Conservation (phyloP, 805 yeast species). For the Ogataea nitratoaversa region DNA sequence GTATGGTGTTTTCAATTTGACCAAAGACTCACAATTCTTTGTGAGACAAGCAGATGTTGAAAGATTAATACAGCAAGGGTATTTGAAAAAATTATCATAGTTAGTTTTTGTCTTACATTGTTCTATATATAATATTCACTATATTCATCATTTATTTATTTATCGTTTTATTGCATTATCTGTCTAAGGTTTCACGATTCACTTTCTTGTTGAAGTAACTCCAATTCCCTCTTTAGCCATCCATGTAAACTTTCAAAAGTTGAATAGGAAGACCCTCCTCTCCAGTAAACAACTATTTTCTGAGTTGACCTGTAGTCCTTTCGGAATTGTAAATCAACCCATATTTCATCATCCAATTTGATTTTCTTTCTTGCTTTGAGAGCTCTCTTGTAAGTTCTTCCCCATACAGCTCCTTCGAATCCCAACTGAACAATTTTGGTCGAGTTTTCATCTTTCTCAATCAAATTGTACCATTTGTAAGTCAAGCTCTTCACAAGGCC, state of each 20-base stretch:
- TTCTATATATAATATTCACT: too few relatives aligned
- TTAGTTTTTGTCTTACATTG: neutral
- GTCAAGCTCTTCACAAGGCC: neutral
- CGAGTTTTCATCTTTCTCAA: neutral
- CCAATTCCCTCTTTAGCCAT: constrained; percentile 12
- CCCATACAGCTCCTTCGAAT: constrained; percentile 25
- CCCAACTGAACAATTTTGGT: constrained; percentile 1
- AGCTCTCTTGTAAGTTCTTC: constrained; percentile 24
- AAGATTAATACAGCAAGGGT: constrained; percentile 89
- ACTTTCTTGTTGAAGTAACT: neutral
- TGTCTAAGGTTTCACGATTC: too few relatives aligned
- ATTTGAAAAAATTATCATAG: constrained; percentile 53
- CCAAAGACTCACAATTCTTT: constrained; percentile 90
- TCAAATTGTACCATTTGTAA: neutral
- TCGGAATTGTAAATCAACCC: constrained; percentile 6
- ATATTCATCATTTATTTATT: too few relatives aligned
- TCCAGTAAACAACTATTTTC: constrained; percentile 16
- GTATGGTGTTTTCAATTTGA: constrained; percentile 89
- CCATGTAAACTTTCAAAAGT: constrained; percentile 31
- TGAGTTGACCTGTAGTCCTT: neutral
- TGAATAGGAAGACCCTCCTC: constrained; percentile 19
- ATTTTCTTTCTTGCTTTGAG: constrained; percentile 3
- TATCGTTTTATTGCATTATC: too few relatives aligned
- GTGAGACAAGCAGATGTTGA: constrained; percentile 95
- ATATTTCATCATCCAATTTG: constrained; percentile 7